These are phyloP conservation scores for Pisolithus sp. DNA, from an alignment of 768 basidiomycete species.

Conservation along the genomic window DNA sequence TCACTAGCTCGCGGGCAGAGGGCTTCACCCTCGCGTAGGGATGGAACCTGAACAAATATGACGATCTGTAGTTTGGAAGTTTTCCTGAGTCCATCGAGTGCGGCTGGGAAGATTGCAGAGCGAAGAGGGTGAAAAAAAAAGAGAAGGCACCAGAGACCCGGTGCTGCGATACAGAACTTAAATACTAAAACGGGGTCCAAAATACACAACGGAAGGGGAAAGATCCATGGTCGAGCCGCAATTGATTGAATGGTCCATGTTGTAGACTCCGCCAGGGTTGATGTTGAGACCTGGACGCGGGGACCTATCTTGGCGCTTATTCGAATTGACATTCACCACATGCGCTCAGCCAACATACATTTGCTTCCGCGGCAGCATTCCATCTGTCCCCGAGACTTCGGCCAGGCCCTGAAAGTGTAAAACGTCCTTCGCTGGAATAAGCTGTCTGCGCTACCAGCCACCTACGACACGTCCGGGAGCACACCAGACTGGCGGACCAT, in stretches of 20 bases:
- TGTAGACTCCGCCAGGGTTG: too few species aligned
- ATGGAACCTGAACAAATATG: conserved; percentile 7
- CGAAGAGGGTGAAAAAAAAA: background rate
- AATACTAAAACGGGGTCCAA: conserved; percentile 1
- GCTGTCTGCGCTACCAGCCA: too few species aligned
- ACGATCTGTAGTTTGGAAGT: conserved; percentile 7
- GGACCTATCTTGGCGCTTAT: too few species aligned
- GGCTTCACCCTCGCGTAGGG: conserved; percentile 7
- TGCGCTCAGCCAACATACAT: too few species aligned
- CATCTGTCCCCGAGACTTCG: too few species aligned
- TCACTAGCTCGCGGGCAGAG: conserved; percentile 3
- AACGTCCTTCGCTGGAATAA: too few species aligned
- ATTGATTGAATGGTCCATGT: background rate
- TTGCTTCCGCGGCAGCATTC: too few species aligned
- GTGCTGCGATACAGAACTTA: background rate
- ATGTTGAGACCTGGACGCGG: too few species aligned
- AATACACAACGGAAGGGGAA: background rate
- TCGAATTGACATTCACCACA: too few species aligned
- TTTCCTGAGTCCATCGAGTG: background rate
- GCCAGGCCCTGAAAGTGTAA: too few species aligned
- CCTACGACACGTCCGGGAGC: too few species aligned
- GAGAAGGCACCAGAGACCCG: background rate
- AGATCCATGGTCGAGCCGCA: background rate
- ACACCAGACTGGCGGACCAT: too few species aligned
- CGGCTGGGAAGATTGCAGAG: background rate